A percentile compares a stretch with the other conserved stretches of the same genome.
phyloP scores from a whole-genome alignment of 371 early-diverging fungal species.

The Rozella allomycis region DNA sequence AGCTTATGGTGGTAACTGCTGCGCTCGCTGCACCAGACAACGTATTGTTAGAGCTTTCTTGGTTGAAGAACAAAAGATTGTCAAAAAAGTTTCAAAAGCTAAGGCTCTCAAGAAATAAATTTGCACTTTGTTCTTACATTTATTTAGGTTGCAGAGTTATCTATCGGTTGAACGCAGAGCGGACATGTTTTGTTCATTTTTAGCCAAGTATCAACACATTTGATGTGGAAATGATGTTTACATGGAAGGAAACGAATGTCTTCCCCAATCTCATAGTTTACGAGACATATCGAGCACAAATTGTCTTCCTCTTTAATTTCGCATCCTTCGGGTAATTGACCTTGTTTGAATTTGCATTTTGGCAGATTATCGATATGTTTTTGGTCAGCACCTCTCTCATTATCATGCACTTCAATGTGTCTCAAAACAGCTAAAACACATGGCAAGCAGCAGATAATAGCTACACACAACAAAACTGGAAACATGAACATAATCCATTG shows the following conservation, averaged over 20 bases:
- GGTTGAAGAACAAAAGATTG: constrained; percentile 97
- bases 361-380: too few species aligned
- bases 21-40: constrained; percentile 74
- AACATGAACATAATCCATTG: too few species aligned
- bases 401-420: too few species aligned
- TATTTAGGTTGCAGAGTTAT: too few species aligned
- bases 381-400: too few species aligned
- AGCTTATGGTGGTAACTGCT: constrained; percentile 91
- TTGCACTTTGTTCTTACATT: too few species aligned
- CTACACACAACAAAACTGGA: too few species aligned
- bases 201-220: constrained; percentile 15
- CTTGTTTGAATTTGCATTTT: too few species aligned
- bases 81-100: constrained; percentile 87
- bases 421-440: too few species aligned
- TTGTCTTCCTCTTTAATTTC: constrained; percentile 16
- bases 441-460: too few species aligned
- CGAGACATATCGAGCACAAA: constrained; percentile 19
- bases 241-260: constrained; percentile 10
- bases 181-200: constrained; percentile 7
- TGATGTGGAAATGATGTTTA: constrained; percentile 19
- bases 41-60: constrained; percentile 95
- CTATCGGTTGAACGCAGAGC: constrained; percentile 1
- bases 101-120: constrained; percentile 16
- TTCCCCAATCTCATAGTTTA: constrained; percentile 10
- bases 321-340: too few species aligned